Base-by-base conservation (phyloP, 768 basidiomycete genomes). In the Mycena filopes region DNA sequence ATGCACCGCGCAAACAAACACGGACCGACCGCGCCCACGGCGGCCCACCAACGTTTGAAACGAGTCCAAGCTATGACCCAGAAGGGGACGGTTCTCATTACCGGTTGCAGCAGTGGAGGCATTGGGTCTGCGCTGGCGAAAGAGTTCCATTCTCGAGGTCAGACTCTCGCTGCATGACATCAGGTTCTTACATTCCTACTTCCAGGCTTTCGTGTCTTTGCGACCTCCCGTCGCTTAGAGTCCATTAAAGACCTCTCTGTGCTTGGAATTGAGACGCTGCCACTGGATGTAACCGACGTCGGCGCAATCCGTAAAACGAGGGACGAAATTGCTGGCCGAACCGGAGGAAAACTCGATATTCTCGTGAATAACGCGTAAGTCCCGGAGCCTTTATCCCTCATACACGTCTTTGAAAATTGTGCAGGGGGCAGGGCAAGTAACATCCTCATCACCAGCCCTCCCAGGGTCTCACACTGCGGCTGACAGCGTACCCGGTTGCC, bases 261-360 rank as follows among this genome's bases (percentile, higher is more conserved):
- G 1, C 41, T 28, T 0, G 71, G 71, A 1, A 69, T 72, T 4
- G 66, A 70, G 33, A 68, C 63, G 18, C 46, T 74, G 10, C 45
- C 20, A 25, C 55, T 77, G 20, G 75, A 77, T 55, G 75, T 76
- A 12, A 74, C 72, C 6, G 45, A 50, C 31, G 13, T 43, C 15
- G 48, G 41, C 23, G 36, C 54, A n/a, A 58, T 50, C 38, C 26
- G 41, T 16, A 51, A 21, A 25, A 31, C 16, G 6, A 33, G n/a
- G 23, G 54, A 57, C 6, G 49, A 48, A 20, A 31, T 64, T 11
- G 29, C 48, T 2, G 13, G 28, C 28, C 26, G 12, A 45, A 64
- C 63, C 16, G 49, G 55, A 1, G 63, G 63, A 12, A 64, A 46
- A 42, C 26, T 55, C 9, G 53, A 60, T 21, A 28, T 60, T 40